phyloP scores from a whole-genome alignment of 1,284 basidiomycete genomes.

The Anthracocystis setariae region DNA sequence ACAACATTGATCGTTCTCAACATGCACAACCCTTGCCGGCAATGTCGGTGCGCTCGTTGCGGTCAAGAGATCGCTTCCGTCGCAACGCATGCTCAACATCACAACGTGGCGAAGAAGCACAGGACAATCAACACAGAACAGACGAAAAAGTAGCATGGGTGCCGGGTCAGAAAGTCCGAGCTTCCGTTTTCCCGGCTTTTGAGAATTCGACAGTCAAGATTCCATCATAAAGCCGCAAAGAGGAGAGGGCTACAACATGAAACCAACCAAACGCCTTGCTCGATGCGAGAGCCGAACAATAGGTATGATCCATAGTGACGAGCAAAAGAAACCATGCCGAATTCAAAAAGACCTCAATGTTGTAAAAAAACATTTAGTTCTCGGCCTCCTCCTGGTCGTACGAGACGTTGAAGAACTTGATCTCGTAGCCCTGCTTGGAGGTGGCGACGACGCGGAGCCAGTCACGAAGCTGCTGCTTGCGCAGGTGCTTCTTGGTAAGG shows the following conservation, averaged over 20 bases:
- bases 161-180: slow-evolving; percentile 34
- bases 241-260: slow-evolving; percentile 10
- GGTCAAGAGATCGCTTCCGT: no score
- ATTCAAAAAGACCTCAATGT: background rate
- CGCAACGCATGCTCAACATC: no score
- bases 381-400: slow-evolving; percentile 63
- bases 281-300: no score
- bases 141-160: slow-evolving; percentile 7
- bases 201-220: slow-evolving; percentile 12
- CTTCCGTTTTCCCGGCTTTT: slow-evolving; percentile 47
- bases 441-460: slow-evolving; percentile 69
- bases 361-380: slow-evolving; percentile 20
- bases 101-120: background rate
- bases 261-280: background rate
- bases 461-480: slow-evolving; percentile 68
- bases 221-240: slow-evolving; percentile 7
- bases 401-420: slow-evolving; percentile 69
- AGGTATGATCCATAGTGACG: no score
- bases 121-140: slow-evolving; percentile 1
- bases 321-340: slow-evolving; percentile 2
- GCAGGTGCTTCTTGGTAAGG: slow-evolving; percentile 69
- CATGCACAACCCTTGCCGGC: no score
- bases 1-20: no score
- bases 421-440: slow-evolving; percentile 68
- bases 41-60: background rate